Evolutionary conservation across 257 asterid species (phyloP), one percentile per base, ranked within the genome.

Genomic region (Jacaranda copaia): DNA sequence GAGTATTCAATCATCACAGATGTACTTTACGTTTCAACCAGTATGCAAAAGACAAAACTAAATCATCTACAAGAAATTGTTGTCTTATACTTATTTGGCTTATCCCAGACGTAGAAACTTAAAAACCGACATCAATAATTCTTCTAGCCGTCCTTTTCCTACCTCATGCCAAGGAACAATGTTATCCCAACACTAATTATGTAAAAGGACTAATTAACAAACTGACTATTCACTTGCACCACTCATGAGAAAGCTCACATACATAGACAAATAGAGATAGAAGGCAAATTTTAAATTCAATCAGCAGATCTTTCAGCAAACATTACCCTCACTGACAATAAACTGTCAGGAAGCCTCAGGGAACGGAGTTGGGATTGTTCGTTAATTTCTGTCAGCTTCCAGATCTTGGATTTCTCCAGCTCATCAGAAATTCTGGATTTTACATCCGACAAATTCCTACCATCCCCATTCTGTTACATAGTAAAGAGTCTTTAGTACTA

Each of bases 291-390:
- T 58, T 16, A 61, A 75, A 76, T 79, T 68, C 7, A 43, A 53
- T 13, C 40, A 40, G 35, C 60, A 13, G 35, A 40, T 48, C 11
- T 46, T 16, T 73, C 19, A 32, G 56, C 45, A 52, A 74, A 65
- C 16, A 8, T 78, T 87, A 87, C 95, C 91, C 88, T 85, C 79
- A 82, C 82, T 45, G 88, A 46, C 68, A 81, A 77, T 58, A 85
- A 68, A 81, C 73, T 70, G 63, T 90, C 93, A 73, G 93, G 94
- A 61, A 92, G 93, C 85, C 78, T 84, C 84, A 80, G 67, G 32
- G 89, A 82, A 53, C 84, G 91, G 53, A 85, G 85, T 72, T 87
- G 90, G 72, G 88, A 84, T 72, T 85, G 81, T 81, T 90, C 89
- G 1, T 55, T 79, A 48, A 92, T 83, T 78, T 89, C 95, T 69